Evolutionary conservation across 768 basidiomycete genomes (phyloP).

Genomic region (Phylloporus sp.): DNA sequence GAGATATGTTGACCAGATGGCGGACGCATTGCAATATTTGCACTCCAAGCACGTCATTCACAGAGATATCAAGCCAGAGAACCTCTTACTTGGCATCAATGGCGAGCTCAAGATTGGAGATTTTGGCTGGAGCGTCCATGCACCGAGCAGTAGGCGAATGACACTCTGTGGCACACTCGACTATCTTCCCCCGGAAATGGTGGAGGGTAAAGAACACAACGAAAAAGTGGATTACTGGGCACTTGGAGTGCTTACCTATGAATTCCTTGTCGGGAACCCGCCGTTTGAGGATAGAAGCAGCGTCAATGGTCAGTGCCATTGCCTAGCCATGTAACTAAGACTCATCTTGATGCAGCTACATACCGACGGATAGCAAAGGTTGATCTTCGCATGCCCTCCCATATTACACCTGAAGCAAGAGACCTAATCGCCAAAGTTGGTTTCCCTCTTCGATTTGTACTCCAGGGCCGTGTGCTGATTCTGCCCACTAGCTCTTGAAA

Average conservation of each 20-base stretch:
- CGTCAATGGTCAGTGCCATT: slow-evolving; percentile 56
- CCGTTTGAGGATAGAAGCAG: slow-evolving; percentile 86
- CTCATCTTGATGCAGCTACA: slow-evolving; percentile 53
- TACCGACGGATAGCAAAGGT: slow-evolving; percentile 86
- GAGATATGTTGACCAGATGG: slow-evolving; percentile 96
- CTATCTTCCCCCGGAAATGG: slow-evolving; percentile 98
- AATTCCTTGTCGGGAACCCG: slow-evolving; percentile 83
- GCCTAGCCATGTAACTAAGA: background rate
- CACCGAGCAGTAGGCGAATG: slow-evolving; percentile 82
- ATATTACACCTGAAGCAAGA: slow-evolving; percentile 41
- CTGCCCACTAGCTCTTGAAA: slow-evolving; percentile 63
- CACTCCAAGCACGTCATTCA: slow-evolving; percentile 98
- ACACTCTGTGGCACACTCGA: slow-evolving; percentile 96
- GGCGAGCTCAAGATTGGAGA: slow-evolving; percentile 98
- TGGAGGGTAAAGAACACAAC: slow-evolving; percentile 84
- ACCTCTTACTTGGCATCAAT: slow-evolving; percentile 88
- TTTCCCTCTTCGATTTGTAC: background rate
- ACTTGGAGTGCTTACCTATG: slow-evolving; percentile 92
- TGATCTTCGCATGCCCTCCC: slow-evolving; percentile 55
- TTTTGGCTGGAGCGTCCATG: slow-evolving; percentile 98
- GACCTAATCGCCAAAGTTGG: slow-evolving; percentile 44
- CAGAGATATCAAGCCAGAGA: slow-evolving; percentile 98
- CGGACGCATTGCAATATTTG: slow-evolving; percentile 88
- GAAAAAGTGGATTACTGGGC: slow-evolving; percentile 97
- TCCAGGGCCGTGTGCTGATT: slow-evolving; percentile 12